Evolutionary conservation across 208 protist genomes (phyloP).

Genomic region (Crithidia expoeki): DNA sequence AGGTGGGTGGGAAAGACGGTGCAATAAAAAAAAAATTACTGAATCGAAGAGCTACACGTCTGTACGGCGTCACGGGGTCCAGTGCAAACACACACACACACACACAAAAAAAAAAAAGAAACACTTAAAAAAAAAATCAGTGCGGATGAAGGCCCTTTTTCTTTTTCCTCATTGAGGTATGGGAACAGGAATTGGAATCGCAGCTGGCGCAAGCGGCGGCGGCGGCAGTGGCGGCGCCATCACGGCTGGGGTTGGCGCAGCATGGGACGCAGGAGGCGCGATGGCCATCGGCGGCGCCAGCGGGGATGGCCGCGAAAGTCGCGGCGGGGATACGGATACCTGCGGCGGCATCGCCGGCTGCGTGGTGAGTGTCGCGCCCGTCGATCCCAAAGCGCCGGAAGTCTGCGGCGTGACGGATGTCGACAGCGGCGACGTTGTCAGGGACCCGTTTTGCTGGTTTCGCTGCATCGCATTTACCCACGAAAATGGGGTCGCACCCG

Average conservation of each 20-base stretch:
- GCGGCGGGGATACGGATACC: constrained; percentile 6
- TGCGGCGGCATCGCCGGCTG: constrained; percentile 14
- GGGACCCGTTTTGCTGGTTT: neutral
- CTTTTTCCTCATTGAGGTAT: constrained; percentile 19
- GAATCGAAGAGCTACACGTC: neutral
- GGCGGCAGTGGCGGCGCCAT: neutral
- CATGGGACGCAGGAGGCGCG: constrained; percentile 6
- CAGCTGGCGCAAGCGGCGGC: constrained; percentile 3
- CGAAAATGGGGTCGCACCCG: constrained; percentile 12
- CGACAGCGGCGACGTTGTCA: neutral
- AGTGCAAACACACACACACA: too few species aligned
- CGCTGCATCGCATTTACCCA: constrained; percentile 18
- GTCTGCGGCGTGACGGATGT: neutral
- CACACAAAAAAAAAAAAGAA: neutral
- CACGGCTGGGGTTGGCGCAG: neutral
- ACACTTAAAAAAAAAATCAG: neutral
- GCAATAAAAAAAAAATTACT: too few species aligned
- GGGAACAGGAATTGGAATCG: constrained; percentile 28
- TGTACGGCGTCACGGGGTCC: too few species aligned
- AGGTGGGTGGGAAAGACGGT: too few species aligned
- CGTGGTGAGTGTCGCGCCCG: neutral
- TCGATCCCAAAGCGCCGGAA: neutral
- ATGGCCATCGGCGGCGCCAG: constrained; percentile 15
- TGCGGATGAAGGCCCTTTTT: neutral
- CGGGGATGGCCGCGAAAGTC: constrained; percentile 11